Conservation (phyloP, 345 rosid genomes). For the Gossypioides kirkii region DNA sequence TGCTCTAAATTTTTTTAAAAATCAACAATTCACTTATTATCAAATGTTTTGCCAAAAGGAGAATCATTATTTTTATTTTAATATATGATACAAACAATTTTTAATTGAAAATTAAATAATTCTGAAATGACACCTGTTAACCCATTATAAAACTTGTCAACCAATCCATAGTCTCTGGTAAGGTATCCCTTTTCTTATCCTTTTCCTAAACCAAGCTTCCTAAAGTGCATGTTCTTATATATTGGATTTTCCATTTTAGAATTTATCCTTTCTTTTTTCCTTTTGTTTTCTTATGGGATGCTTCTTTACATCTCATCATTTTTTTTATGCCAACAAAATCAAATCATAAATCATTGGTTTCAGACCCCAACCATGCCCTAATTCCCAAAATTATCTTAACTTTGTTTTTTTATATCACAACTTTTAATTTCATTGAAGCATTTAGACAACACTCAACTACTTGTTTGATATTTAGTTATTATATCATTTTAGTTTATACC, state of each 20-base stretch:
- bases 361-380: neutral
- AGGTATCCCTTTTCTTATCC: neutral
- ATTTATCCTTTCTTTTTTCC: neutral
- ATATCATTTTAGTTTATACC: too few relatives aligned
- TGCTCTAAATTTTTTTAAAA: too few relatives aligned
- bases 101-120: too few relatives aligned
- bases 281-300: neutral
- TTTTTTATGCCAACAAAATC: neutral
- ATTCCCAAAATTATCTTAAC: neutral
- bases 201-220: neutral
- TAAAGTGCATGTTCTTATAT: neutral
- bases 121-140: neutral
- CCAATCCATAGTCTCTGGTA: neutral
- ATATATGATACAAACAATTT: too few relatives aligned
- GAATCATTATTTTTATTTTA: too few relatives aligned
- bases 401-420: neutral
- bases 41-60: too few relatives aligned
- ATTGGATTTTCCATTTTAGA: too few relatives aligned
- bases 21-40: accelerated
- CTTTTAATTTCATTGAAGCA: neutral
- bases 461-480: too few relatives aligned
- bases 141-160: neutral
- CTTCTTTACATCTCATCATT: constrained; percentile 1
- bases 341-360: constrained; percentile 10
- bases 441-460: too few relatives aligned